Evolutionary conservation across 2,329 filamentous ascomycete genomes (phyloP), one percentile per base, ranked within the genome.

Genomic region (Sporothrix schenckii): DNA sequence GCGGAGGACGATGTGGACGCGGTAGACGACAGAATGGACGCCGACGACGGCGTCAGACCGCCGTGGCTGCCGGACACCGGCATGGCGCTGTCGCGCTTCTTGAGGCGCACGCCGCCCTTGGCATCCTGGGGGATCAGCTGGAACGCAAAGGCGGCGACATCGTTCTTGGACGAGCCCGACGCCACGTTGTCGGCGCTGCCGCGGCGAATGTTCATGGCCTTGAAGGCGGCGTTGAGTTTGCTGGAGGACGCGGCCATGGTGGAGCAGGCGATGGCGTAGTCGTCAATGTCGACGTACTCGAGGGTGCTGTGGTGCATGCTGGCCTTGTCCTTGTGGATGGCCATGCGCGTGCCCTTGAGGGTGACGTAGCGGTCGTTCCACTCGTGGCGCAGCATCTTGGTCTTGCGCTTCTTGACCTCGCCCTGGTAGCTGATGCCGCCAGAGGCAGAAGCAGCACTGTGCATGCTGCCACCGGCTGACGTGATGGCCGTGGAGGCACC

Each of bases 361-460:
- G 92, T 93, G 79, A 95, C 96, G 82, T 94, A 95, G 75, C 93
- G 91, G 78, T 96, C 92, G 77, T 93, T 89, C 94, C 94, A 97
- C 82, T 97, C 94, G 79, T 97, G 92, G 56, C 93, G 92, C 72
- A 97, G 87, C 83, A 97, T 89, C 77, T 89, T 89, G 47, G 91
- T 96, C 82, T 93, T 93, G 77, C 94, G 92, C 85, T 97, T 97
- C 85, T 93, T 94, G 89, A 99, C 97, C 80, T 90, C 93, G 1
- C 95, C 95, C 66, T 92, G 88, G 80, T 94, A 92, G 47, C 88
- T 87, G 73, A 91, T 81, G 70, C 88, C 87, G 68, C 84, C 81
- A 66, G 79, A 77, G 0, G 14, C 81, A 66, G 79, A 44, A 4
- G 41, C 77, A 2, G 39, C 41, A 74, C 75, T 77, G 75, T 70